Percentiles rank a stretch among this genome's conserved stretches.
These are phyloP conservation scores for Bacidia gigantensis DNA, from an alignment of 495 filamentous ascomycete species.

Conservation along the genomic window DNA sequence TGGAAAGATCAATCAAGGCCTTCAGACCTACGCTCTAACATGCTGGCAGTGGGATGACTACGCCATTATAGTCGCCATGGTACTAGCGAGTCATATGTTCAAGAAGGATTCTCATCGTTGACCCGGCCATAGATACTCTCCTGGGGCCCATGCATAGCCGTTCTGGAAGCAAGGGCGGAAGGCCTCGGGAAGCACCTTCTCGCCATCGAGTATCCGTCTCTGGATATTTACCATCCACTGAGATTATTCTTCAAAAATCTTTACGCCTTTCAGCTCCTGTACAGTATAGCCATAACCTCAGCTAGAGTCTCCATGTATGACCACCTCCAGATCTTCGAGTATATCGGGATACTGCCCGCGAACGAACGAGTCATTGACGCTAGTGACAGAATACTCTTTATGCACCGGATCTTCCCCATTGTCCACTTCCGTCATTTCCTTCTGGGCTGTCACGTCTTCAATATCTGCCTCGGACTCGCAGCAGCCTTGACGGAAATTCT, in stretches of 20 bases:
- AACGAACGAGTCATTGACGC: too few species aligned
- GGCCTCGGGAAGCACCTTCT: constrained; percentile 7
- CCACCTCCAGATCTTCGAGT: background rate
- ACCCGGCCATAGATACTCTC: constrained; percentile 6
- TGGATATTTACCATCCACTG: background rate
- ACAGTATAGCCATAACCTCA: constrained; percentile 5
- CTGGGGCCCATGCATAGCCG: constrained; percentile 12
- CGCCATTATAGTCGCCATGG: constrained; percentile 8
- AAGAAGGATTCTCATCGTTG: background rate
- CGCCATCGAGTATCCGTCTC: background rate
- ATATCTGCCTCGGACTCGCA: background rate
- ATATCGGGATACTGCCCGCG: background rate
- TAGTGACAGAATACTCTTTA: constrained; percentile 7
- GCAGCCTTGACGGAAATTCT: constrained; percentile 4
- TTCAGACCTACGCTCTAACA: background rate
- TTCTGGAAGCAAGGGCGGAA: constrained; percentile 1
- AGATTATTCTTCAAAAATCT: constrained; percentile 8
- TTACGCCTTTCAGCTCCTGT: constrained; percentile 13
- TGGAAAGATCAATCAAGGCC: background rate
- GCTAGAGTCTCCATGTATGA: constrained; percentile 14
- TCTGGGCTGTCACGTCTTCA: constrained; percentile 1
- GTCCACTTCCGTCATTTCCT: constrained; percentile 14
- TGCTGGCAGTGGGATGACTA: constrained; percentile 9
- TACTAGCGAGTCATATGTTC: background rate
- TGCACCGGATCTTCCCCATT: constrained; percentile 14